phyloP scores from a whole-genome alignment of 257 asterid species.

The Gynochthodes officinalis region DNA sequence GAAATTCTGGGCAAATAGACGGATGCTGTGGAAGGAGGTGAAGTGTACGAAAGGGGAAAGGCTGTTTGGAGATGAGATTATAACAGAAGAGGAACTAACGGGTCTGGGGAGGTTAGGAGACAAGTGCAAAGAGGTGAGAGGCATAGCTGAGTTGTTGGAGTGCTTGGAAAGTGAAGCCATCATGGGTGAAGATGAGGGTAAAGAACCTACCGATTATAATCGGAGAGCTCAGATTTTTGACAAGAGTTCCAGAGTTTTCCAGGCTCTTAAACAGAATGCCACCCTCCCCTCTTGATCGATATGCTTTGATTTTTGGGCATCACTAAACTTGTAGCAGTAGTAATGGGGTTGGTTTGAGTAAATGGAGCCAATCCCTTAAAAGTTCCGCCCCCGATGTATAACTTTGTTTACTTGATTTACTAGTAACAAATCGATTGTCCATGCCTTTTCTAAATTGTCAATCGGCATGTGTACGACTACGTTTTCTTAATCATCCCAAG shows the following conservation, averaged over 20 bases:
- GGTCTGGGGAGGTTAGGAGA: conserved; percentile 28
- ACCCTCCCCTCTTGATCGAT: not conserved
- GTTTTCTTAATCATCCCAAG: too few relatives aligned
- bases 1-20: not conserved
- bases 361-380: too few relatives aligned
- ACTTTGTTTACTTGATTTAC: too few relatives aligned
- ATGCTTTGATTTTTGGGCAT: too few relatives aligned
- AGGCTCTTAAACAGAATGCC: conserved; percentile 51
- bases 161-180: conserved; percentile 85
- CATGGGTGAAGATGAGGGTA: conserved; percentile 83
- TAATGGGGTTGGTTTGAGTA: too few relatives aligned
- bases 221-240: conserved; percentile 73
- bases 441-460: too few relatives aligned
- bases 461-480: too few relatives aligned
- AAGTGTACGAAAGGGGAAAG: conserved; percentile 31
- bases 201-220: conserved; percentile 63
- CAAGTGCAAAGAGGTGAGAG: conserved; percentile 38
- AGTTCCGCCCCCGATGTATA: too few relatives aligned
- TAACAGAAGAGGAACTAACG: conserved; percentile 36
- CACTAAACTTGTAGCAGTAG: not conserved
- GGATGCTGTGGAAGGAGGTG: not conserved
- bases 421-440: too few relatives aligned
- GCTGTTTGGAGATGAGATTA: conserved; percentile 17
- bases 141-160: conserved; percentile 62
- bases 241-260: conserved; percentile 60